Conservation (phyloP, 2,329 filamentous ascomycete species). For the Talaromyces sp. region DNA sequence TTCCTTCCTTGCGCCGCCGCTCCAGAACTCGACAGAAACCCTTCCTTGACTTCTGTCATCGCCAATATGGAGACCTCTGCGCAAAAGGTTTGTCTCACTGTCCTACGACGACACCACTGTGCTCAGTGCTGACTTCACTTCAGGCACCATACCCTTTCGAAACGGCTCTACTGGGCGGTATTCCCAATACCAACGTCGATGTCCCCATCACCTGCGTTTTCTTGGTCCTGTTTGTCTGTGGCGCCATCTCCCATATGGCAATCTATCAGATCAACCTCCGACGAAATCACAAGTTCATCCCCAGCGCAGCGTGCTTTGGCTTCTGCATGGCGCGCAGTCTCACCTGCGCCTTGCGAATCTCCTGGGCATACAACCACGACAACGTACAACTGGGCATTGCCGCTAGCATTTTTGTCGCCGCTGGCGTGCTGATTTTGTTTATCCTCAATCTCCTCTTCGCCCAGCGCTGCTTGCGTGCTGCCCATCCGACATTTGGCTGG, state of each 20-base stretch:
- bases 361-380: slow-evolving; percentile 44
- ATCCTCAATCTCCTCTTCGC: slow-evolving; percentile 72
- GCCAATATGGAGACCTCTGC: background rate
- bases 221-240: slow-evolving; percentile 43
- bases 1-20: background rate
- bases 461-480: slow-evolving; percentile 67
- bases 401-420: slow-evolving; percentile 63
- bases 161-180: slow-evolving; percentile 33
- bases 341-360: slow-evolving; percentile 47
- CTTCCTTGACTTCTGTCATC: background rate
- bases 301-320: slow-evolving; percentile 40
- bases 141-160: slow-evolving; percentile 25
- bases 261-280: slow-evolving; percentile 39
- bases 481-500: slow-evolving; percentile 69
- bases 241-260: slow-evolving; percentile 40
- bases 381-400: slow-evolving; percentile 49
- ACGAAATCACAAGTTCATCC: slow-evolving; percentile 44
- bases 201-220: slow-evolving; percentile 61
- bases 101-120: background rate
- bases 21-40: background rate
- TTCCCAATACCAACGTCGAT: slow-evolving; percentile 54
- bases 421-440: slow-evolving; percentile 69
- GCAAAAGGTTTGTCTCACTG: background rate
- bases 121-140: background rate
- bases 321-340: slow-evolving; percentile 47